A percentile compares a stretch with the other conserved stretches of the same genome.
Evolutionary conservation across 495 filamentous ascomycete genomes (phyloP).

Genomic region (Hyaloscypha hepaticicola): DNA sequence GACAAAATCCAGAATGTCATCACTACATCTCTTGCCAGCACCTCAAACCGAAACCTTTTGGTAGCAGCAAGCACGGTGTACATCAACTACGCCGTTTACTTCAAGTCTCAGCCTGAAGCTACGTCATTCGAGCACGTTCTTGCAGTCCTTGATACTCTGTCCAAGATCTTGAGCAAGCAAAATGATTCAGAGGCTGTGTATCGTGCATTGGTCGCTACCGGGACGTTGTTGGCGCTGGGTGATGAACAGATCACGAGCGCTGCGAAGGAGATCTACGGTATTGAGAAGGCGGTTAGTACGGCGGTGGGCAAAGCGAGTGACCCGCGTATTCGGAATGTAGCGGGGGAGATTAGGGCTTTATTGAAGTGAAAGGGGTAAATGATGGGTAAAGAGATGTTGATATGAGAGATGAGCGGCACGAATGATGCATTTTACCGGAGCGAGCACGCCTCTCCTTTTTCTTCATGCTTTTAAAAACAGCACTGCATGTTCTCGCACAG

Average conservation of each 20-base stretch:
- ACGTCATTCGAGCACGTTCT: slow-evolving; percentile 55
- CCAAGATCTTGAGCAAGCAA: slow-evolving; percentile 58
- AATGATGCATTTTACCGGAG: slow-evolving; percentile 6
- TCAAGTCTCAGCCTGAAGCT: slow-evolving; percentile 6
- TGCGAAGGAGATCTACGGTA: slow-evolving; percentile 47
- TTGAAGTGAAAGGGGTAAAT: slow-evolving; percentile 31
- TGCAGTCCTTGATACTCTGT: slow-evolving; percentile 61
- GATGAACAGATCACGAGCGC: slow-evolving; percentile 44
- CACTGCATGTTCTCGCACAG: background rate
- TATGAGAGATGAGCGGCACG: background rate
- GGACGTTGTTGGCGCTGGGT: slow-evolving; percentile 65
- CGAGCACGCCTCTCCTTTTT: background rate
- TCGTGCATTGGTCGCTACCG: slow-evolving; percentile 76
- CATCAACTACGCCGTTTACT: slow-evolving; percentile 79
- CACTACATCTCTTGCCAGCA: slow-evolving; percentile 44
- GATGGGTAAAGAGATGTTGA: background rate
- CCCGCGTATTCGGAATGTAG: slow-evolving; percentile 56
- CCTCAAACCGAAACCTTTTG: slow-evolving; percentile 74
- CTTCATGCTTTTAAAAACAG: background rate
- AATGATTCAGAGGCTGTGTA: slow-evolving; percentile 81
- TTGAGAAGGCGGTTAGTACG: slow-evolving; percentile 40
- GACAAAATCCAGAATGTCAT: slow-evolving; percentile 54
- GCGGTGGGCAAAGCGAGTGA: slow-evolving; percentile 50
- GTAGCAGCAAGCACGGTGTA: slow-evolving; percentile 80
- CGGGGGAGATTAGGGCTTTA: slow-evolving; percentile 56